phyloP scores from a whole-genome alignment of 2,329 filamentous ascomycete genomes.

The Hymenoscyphus scutula region DNA sequence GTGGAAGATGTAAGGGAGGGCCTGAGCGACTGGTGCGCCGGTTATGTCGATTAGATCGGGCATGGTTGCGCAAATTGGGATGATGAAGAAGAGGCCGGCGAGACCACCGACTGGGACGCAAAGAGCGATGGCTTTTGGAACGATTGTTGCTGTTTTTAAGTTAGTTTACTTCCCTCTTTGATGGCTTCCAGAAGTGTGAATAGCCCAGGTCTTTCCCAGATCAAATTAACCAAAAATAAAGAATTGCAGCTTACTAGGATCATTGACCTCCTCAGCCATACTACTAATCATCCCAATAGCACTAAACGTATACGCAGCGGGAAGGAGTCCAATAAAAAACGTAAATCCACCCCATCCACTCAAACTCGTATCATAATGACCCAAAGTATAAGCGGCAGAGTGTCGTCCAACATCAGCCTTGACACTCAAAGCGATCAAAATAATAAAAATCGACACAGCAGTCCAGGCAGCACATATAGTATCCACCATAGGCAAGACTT shows the following conservation, averaged over 20 bases:
- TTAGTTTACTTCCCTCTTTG: no score
- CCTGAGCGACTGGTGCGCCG: conserved; percentile 45
- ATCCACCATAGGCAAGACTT: conserved; percentile 62
- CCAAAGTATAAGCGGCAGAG: conserved; percentile 49
- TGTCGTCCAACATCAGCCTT: conserved; percentile 54
- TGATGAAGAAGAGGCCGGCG: conserved; percentile 50
- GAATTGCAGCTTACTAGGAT: no score
- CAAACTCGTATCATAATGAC: conserved; percentile 53
- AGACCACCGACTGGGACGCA: conserved; percentile 48
- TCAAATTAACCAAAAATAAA: no score
- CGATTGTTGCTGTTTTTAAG: conserved; percentile 47
- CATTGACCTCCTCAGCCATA: conserved; percentile 57
- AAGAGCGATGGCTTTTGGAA: conserved; percentile 47
- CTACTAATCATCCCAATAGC: conserved; percentile 61
- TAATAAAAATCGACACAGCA: conserved; percentile 53
- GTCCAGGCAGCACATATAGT: conserved; percentile 57
- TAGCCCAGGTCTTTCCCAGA: no score
- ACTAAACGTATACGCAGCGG: conserved; percentile 56
- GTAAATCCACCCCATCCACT: conserved; percentile 59
- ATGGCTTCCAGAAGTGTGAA: no score
- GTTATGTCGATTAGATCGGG: conserved; percentile 47
- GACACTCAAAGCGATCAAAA: conserved; percentile 54
- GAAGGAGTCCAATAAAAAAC: conserved; percentile 62
- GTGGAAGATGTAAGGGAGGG: conserved; percentile 50
- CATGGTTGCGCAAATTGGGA: conserved; percentile 50